Base-by-base conservation (phyloP, 129 eudicot species). In the Glebionis coronaria region DNA sequence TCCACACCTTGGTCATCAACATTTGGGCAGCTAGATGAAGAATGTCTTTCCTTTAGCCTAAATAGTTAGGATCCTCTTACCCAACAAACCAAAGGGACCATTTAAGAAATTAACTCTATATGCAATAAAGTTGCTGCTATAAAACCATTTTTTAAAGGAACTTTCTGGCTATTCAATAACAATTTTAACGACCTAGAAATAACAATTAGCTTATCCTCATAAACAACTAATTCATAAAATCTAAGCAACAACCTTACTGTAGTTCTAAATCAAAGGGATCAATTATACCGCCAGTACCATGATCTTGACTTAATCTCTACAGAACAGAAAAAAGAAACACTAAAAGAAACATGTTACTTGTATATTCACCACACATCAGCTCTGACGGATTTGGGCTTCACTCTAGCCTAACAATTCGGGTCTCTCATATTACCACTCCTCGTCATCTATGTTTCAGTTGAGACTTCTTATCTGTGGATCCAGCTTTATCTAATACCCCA, bases 401-500 rank as follows among this genome's bases (percentile, higher is more conserved):
- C 18, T 58, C 11, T 6, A 54, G 56, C 15, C 65, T 73, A 54
- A 42, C 19, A 12, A 23, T 53, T 28, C 50, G 31, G 13, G 14
- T 29, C 44, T 60, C 52, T 47, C 68, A 27, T 28, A 56, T 61
- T 68, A 49, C 21, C 44, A 31, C 40, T 68, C 62, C 70, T 68
- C 10, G 56, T 28, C 65, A 52, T 76, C 69, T 68, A 76, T 52
- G 70, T 12, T 61, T 68, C 25, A 23, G 21, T 61, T 76, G 57
- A 51, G 8, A 50, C 40, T 76, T 52, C 21, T 42, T 64, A 10
- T 52, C 61, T 61, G 51, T 20, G 14, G 63, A 5, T 68, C 38
- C 20, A 44, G 55, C 12, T 44, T 63, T 63, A 11, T 35, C 27
- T 18, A 13, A 20, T 12, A 44, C 55, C 38, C 20, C 38, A 54